These are phyloP conservation scores for Mycena sanguinolenta DNA, from an alignment of 768 basidiomycete species.

Conservation along the genomic window DNA sequence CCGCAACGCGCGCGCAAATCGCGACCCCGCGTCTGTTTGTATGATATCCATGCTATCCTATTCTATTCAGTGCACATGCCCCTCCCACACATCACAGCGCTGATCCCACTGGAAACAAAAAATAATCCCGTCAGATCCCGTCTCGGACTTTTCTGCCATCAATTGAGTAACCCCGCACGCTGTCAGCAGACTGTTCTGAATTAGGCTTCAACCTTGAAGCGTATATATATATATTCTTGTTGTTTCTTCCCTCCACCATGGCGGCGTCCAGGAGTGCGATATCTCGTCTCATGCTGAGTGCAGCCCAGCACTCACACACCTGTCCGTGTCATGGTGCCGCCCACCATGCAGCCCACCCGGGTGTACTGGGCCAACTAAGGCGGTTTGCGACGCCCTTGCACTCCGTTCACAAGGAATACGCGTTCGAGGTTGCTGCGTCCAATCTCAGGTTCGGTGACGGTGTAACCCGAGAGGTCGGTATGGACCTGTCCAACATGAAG, in stretches of 20 bases:
- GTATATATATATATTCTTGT: no score
- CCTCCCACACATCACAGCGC: background rate
- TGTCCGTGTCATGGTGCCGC: constrained; percentile 88
- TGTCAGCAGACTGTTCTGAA: background rate
- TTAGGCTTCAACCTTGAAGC: no score
- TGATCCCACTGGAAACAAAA: background rate
- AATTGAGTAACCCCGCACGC: background rate
- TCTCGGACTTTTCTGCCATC: background rate
- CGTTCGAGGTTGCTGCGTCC: constrained; percentile 92
- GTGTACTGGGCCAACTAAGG: constrained; percentile 73
- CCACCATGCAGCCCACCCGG: constrained; percentile 57
- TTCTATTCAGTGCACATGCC: background rate
- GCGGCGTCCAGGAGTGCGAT: constrained; percentile 72
- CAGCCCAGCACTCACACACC: constrained; percentile 71
- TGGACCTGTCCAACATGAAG: constrained; percentile 95
- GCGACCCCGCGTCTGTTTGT: background rate
- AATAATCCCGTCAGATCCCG: background rate
- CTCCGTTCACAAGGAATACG: constrained; percentile 85
- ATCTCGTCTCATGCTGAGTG: constrained; percentile 76
- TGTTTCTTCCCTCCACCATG: background rate
- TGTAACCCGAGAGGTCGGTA: constrained; percentile 90
- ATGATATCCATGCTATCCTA: background rate
- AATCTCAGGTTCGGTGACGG: constrained; percentile 93
- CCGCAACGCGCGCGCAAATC: no score
- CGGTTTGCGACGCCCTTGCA: constrained; percentile 85